Base-by-base conservation (phyloP, 805 yeast genomes). In the Millerozyma acaciae region DNA sequence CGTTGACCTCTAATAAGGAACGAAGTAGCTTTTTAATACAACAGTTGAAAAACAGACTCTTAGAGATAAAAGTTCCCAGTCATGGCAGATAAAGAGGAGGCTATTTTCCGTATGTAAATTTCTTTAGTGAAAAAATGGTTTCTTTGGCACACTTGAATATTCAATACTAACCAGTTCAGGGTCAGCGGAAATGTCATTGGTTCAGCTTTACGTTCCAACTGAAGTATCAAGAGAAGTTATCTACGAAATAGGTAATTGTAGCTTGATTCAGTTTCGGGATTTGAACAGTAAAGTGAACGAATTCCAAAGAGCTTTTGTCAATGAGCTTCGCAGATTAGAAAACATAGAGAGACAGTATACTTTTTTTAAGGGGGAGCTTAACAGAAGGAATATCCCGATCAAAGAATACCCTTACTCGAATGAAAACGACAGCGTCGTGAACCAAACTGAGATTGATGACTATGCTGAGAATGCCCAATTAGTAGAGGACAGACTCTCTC, bases 181-280 rank as follows among this genome's bases (percentile, higher is more conserved):
- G 71, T 89, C 97, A 37, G 97, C 97, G 81, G 95, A 85, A 52
- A 94, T 93, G 97, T 78, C 95, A 30, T 75, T 89, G 48, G 84
- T 90, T 33, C 96, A 93, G 66, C 70, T 93, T 47, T 90, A 86
- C 58, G 78, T 93, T 39, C 90, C 97, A 6, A 79, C 85, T 17
- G 99, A 93, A 61, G 80, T 84, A 27, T 77, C 95, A 6, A 70
- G 97, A 42, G 95, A 88, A 39, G 77, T 87, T 23, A 81, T 88
- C n/a, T 76, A 86, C 37, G 76, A 85, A 17, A 66, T 93, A 22
- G 99, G 98, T 4, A 87, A 85, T 44, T 67, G 86, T 54, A 94
- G 95, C 16, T 65, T 78, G 39, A 75, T 93, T 17, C 96, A 94
- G 52, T 87, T 93, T 57, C 70, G 95, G 32, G 98, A 93, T 59